Conservation (phyloP, 1,139 yeast species). For the Kazachstania sp. region DNA sequence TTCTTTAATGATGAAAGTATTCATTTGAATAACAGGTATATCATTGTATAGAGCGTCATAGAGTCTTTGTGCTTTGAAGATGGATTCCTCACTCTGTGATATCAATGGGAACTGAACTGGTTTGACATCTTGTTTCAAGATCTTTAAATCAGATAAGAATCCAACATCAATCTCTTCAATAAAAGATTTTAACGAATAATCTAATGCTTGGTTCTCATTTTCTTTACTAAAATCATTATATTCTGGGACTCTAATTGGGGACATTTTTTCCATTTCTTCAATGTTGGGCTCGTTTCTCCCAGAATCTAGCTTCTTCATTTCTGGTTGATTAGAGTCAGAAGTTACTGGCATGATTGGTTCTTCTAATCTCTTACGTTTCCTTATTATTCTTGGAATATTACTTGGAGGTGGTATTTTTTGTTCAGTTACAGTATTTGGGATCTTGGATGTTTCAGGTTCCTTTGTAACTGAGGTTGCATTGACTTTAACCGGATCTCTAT, state of each 20-base stretch:
- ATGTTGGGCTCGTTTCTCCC: conserved; percentile 11
- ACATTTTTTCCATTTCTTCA: conserved; percentile 26
- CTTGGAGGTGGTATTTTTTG: conserved; percentile 3
- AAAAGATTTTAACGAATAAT: conserved; percentile 28
- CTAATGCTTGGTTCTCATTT: background rate
- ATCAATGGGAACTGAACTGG: conserved; percentile 3
- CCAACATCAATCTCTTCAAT: conserved; percentile 42
- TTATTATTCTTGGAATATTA: conserved; percentile 4
- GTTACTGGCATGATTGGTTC: background rate
- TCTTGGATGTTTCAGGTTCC: background rate
- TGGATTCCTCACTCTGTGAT: conserved; percentile 6
- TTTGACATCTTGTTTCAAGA: conserved; percentile 3
- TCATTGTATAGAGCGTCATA: conserved; percentile 25
- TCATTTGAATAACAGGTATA: conserved; percentile 39
- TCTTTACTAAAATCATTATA: background rate
- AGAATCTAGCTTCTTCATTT: background rate
- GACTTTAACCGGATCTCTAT: background rate
- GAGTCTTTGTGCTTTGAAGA: conserved; percentile 10
- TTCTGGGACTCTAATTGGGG: conserved; percentile 24
- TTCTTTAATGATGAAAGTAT: conserved; percentile 48
- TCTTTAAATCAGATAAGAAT: conserved; percentile 37
- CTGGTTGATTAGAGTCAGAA: background rate
- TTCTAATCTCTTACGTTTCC: background rate
- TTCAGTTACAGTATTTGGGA: background rate
- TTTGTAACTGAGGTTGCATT: background rate